Conservation (phyloP, 2,329 filamentous ascomycete genomes). For the Fusarium fracticaudum region DNA sequence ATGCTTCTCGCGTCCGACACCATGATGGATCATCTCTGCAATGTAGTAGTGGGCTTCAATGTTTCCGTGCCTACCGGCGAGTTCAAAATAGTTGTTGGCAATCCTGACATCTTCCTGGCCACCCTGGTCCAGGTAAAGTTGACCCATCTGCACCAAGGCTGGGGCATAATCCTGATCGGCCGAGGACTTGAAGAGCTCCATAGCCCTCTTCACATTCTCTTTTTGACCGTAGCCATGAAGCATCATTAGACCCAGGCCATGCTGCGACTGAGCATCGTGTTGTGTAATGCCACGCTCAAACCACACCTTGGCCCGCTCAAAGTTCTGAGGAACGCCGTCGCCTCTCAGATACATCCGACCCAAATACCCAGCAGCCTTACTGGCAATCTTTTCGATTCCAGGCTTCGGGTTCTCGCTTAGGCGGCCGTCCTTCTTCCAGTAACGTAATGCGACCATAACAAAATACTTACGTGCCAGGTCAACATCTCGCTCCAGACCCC, state of each 20-base stretch:
- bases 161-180: constrained; percentile 84
- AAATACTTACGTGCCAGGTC: constrained; percentile 83
- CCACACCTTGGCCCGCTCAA: constrained; percentile 80
- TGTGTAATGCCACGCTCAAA: constrained; percentile 81
- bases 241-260: constrained; percentile 85
- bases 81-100: constrained; percentile 87
- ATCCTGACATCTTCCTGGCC: constrained; percentile 73
- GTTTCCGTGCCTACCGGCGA: constrained; percentile 82
- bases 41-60: constrained; percentile 94
- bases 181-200: constrained; percentile 78
- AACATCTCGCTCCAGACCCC: constrained; percentile 77
- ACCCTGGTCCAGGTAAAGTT: constrained; percentile 87
- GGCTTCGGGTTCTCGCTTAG: constrained; percentile 74
- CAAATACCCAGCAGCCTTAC: constrained; percentile 86
- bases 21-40: constrained; percentile 84
- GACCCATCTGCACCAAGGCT: constrained; percentile 84
- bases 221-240: constrained; percentile 78
- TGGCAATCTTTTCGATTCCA: constrained; percentile 79
- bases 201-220: constrained; percentile 76
- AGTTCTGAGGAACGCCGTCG: constrained; percentile 84
- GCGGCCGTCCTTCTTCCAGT: constrained; percentile 84
- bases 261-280: constrained; percentile 85
- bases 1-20: constrained; percentile 80
- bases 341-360: constrained; percentile 91
- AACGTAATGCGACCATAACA: constrained; percentile 78